A percentile compares a stretch with the other conserved stretches of the same genome.
Evolutionary conservation across 2,329 filamentous ascomycete genomes (phyloP).

Genomic region (Diaporthe amygdali): DNA sequence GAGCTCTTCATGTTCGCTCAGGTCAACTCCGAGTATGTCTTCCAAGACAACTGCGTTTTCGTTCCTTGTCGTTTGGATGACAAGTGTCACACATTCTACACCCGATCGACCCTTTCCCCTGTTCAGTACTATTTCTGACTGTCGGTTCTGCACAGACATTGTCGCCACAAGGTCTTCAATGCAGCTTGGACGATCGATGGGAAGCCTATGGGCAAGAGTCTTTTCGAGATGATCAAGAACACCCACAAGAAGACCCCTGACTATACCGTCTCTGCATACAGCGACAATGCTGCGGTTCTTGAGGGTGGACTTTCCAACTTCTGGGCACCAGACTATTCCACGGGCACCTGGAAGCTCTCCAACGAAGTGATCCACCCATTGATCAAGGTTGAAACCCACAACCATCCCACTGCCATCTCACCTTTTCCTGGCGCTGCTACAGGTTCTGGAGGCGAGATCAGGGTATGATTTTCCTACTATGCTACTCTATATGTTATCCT

Average conservation of each 20-base stretch:
- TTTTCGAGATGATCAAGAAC: slow-evolving; percentile 97
- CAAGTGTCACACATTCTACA: slow-evolving; percentile 19
- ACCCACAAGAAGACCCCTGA: slow-evolving; percentile 84
- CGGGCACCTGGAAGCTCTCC: slow-evolving; percentile 84
- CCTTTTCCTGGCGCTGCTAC: slow-evolving; percentile 93
- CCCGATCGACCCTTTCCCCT: slow-evolving; percentile 60
- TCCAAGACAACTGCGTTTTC: slow-evolving; percentile 14
- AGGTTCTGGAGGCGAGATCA: slow-evolving; percentile 92
- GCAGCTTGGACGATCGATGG: slow-evolving; percentile 96
- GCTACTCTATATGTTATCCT: no score
- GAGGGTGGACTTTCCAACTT: slow-evolving; percentile 73
- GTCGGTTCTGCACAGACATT: slow-evolving; percentile 46
- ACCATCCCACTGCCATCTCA: slow-evolving; percentile 95
- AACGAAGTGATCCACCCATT: slow-evolving; percentile 89
- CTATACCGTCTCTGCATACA: slow-evolving; percentile 93
- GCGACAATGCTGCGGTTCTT: slow-evolving; percentile 95
- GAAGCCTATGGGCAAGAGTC: slow-evolving; percentile 74
- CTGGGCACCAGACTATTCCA: slow-evolving; percentile 88
- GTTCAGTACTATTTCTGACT: slow-evolving; percentile 80
- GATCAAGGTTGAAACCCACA: slow-evolving; percentile 96
- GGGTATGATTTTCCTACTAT: slow-evolving; percentile 41
- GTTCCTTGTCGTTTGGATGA: not conserved
- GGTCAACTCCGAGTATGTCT: slow-evolving; percentile 89
- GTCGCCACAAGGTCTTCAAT: slow-evolving; percentile 82
- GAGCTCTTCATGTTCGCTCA: slow-evolving; percentile 99